Evolutionary conservation across 129 eudicot species (phyloP), one percentile per base, ranked within the genome.

Genomic region (Heracleum sosnowskyi): DNA sequence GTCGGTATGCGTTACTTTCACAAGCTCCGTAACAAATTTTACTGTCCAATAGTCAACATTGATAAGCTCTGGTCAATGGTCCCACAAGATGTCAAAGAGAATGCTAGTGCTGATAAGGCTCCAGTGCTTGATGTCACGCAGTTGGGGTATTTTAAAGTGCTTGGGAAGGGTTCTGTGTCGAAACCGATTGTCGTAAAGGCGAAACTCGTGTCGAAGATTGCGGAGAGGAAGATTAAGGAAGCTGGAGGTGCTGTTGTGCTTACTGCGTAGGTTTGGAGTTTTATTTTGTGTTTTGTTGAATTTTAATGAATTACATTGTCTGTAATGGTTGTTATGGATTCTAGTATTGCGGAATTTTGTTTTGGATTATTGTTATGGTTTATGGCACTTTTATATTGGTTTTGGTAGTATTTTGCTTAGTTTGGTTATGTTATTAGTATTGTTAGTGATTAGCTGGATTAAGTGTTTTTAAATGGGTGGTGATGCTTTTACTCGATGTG

Each of bases 1-100:
- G 97, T 91, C 55, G 97, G 97, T 79, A 91, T 87, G 97, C 69
- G 97, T 41, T 91, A 91, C 89, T 89, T 91, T 79, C 95, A 91
- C 84, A 82, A 31, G 83, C 92, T 89, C 35, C 84, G 92, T 4
- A 91, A 91, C 90, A 89, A 91, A 80, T 92, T 92, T 82, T 69
- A 85, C 79, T 89, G 97, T 80, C 97, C 97, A 1, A 89, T 85
- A 28, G 93, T 92, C 77, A 92, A 92, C 83, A 80, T 90, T 45
- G 96, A 92, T 80, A 87, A 85, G 82, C 87, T 92, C 18, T 92
- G 97, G 97, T 92, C 97, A 6, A 71, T 92, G 87, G 85, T 92
- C 11, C 97, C 97, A 2, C 82, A 86, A 55, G 91, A 92, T 16
- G 92, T 74, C 8, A 85, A 85, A 69, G 91, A 92, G 37, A 81